phyloP scores from a whole-genome alignment of 2,329 filamentous ascomycete species.

The Cladosporium sp. region DNA sequence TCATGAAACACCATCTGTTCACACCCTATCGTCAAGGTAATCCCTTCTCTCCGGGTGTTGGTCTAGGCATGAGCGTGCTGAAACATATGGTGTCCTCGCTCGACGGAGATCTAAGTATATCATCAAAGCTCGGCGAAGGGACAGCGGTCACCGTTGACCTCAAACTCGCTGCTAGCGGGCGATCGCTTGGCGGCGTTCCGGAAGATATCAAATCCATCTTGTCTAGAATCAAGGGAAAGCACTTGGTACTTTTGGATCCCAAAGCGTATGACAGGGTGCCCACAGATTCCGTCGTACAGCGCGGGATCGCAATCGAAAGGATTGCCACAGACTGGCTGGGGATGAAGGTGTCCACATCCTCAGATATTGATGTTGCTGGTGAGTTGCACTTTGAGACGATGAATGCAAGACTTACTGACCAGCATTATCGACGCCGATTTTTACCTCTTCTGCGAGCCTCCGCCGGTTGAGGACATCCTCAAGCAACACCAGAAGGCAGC shows the following conservation, averaged over 20 bases:
- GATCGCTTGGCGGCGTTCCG: background rate
- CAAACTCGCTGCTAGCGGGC: constrained; percentile 11
- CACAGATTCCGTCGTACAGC: constrained; percentile 10
- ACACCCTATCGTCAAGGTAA: constrained; percentile 33
- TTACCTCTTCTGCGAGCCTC: constrained; percentile 22
- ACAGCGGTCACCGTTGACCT: constrained; percentile 21
- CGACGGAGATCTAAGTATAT: constrained; percentile 55
- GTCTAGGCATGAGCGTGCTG: constrained; percentile 33
- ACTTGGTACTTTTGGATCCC: constrained; percentile 20
- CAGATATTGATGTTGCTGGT: constrained; percentile 13
- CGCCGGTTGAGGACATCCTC: constrained; percentile 18
- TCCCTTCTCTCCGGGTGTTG: constrained; percentile 29
- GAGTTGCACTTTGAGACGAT: background rate
- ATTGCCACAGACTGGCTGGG: constrained; percentile 21
- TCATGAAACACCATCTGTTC: constrained; percentile 29
- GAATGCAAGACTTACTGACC: background rate
- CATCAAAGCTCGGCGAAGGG: constrained; percentile 37
- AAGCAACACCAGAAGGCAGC: constrained; percentile 10
- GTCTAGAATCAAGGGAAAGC: constrained; percentile 14
- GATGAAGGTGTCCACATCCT: constrained; percentile 17
- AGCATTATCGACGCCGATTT: constrained; percentile 16
- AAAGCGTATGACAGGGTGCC: background rate
- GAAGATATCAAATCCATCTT: background rate
- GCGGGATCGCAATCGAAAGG: constrained; percentile 18
- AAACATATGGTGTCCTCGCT: constrained; percentile 49